phyloP scores from a whole-genome alignment of 208 protist genomes.

The Wallacemonas sp. region DNA sequence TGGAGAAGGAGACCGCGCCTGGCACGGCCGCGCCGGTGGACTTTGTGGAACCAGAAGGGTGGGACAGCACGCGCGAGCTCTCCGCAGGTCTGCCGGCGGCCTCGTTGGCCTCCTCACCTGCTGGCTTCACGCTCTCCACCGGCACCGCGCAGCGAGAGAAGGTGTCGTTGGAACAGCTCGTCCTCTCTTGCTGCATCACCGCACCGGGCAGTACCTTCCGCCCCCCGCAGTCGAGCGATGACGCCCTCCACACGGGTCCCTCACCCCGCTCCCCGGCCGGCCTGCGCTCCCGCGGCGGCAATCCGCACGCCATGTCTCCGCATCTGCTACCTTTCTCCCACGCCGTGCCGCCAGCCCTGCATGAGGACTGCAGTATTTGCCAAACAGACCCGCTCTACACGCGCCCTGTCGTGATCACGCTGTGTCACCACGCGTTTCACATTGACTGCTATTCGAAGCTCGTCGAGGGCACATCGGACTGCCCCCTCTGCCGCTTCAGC shows the following conservation, averaged over 20 bases:
- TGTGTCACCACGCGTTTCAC: slow-evolving; percentile 81
- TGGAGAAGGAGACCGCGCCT: slow-evolving; percentile 39
- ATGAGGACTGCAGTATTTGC: slow-evolving; percentile 66
- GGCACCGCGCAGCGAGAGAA: neutral
- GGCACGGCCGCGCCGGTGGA: slow-evolving; percentile 37
- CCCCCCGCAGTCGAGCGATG: neutral
- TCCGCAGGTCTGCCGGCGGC: no score
- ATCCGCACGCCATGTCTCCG: neutral
- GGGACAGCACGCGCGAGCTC: neutral
- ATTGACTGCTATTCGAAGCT: slow-evolving; percentile 63
- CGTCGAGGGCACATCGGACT: slow-evolving; percentile 42
- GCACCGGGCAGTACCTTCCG: neutral
- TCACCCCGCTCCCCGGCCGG: no score
- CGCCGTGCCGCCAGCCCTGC: neutral
- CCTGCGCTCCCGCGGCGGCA: neutral
- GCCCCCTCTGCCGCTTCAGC: slow-evolving; percentile 83
- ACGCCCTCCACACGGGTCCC: neutral
- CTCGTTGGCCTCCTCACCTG: neutral
- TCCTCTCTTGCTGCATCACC: slow-evolving; percentile 11
- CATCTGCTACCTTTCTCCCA: slow-evolving; percentile 13
- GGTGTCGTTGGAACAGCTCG: neutral
- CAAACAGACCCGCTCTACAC: slow-evolving; percentile 46
- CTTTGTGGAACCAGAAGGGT: slow-evolving; percentile 27
- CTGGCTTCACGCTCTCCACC: neutral
- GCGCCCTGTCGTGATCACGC: slow-evolving; percentile 51